Conservation (phyloP, 805 yeast species). For the Kazachstania martiniae region DNA sequence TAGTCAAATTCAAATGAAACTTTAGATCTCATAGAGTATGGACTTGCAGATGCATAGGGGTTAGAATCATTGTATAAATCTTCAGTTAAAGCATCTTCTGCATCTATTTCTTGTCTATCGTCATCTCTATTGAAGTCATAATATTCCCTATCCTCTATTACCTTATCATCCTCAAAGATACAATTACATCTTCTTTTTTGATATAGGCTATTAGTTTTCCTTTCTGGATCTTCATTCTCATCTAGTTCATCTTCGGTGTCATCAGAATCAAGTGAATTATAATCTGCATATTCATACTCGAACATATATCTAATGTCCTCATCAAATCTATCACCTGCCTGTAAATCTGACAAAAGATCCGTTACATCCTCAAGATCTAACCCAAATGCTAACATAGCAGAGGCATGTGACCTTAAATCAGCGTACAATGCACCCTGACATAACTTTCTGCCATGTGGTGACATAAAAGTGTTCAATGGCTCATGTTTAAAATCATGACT, state of each 20-base stretch:
- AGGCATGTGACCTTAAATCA: conserved; percentile 48
- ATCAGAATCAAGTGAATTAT: conserved; percentile 20
- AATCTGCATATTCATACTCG: conserved; percentile 42
- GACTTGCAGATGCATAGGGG: neutral
- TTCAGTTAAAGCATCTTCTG: too few species aligned
- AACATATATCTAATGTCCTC: conserved; percentile 56
- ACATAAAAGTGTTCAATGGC: conserved; percentile 47
- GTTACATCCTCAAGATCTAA: conserved; percentile 39
- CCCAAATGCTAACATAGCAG: conserved; percentile 43
- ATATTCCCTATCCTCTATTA: conserved; percentile 17
- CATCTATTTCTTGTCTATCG: neutral
- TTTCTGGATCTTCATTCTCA: conserved; percentile 10
- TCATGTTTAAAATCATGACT: conserved; percentile 50
- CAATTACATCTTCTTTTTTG: conserved; percentile 27
- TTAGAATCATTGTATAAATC: neutral
- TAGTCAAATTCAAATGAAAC: conserved; percentile 41
- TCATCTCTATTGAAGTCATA: conserved; percentile 3
- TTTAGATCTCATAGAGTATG: conserved; percentile 28
- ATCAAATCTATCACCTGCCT: conserved; percentile 53
- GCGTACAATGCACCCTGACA: conserved; percentile 50
- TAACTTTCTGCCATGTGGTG: conserved; percentile 53
- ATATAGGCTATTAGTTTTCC: conserved; percentile 5
- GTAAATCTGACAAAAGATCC: conserved; percentile 43
- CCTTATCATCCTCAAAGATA: conserved; percentile 28
- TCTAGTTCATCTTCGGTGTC: conserved; percentile 20